Conservation (phyloP, 73 alveolate genomes). For the Tetrahymena malaccensis region DNA sequence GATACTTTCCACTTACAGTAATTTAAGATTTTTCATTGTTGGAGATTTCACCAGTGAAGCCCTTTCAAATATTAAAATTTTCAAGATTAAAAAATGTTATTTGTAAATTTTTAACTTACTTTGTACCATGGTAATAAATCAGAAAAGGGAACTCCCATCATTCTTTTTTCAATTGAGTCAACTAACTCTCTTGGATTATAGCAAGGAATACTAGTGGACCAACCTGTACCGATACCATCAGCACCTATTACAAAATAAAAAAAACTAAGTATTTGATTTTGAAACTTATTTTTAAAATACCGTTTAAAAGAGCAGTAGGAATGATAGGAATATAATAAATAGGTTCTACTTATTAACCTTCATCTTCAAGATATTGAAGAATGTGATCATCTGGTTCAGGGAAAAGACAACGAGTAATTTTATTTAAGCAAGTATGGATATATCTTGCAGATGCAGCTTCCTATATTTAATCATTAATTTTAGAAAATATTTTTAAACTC, state of each 20-base stretch:
- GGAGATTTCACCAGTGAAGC: constrained; percentile 84
- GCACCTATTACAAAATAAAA: constrained; percentile 55
- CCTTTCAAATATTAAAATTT: constrained; percentile 16
- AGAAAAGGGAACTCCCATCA: constrained; percentile 61
- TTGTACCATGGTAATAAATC: constrained; percentile 93
- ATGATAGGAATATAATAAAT: constrained; percentile 89
- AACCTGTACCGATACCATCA: constrained; percentile 99
- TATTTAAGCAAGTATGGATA: constrained; percentile 80
- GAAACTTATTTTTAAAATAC: neutral
- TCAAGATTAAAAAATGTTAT: neutral
- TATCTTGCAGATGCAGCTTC: constrained; percentile 99
- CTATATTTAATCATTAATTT: neutral
- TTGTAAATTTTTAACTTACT: neutral
- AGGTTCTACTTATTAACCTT: constrained; percentile 94
- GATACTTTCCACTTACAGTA: constrained; percentile 40
- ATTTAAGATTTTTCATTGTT: constrained; percentile 20
- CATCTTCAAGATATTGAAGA: constrained; percentile 82
- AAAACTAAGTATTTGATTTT: neutral
- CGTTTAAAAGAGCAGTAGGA: constrained; percentile 93
- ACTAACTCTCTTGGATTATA: constrained; percentile 88
- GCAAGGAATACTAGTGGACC: constrained; percentile 95
- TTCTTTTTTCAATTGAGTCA: constrained; percentile 57
- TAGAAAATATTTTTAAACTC: neutral
- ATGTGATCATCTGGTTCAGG: constrained; percentile 85
- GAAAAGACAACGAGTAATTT: constrained; percentile 70